phyloP scores from a whole-genome alignment of 2,329 filamentous ascomycete species.

The Pseudocercospora fuligena region DNA sequence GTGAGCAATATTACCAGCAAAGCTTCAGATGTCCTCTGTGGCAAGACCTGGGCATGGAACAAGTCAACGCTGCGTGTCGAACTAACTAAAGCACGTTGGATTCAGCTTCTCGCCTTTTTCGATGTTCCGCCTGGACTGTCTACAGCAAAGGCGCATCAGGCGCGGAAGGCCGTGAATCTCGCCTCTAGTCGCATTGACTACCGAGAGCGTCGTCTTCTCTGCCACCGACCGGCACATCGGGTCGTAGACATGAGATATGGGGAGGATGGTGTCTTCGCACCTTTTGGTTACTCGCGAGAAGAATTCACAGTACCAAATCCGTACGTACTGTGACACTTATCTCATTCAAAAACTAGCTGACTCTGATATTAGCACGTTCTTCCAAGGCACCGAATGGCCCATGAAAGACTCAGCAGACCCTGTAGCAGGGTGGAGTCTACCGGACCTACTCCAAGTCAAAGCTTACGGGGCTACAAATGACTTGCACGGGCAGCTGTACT shows the following conservation, averaged over 20 bases:
- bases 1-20: conserved; percentile 42
- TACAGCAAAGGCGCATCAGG: conserved; percentile 27
- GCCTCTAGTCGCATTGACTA: conserved; percentile 41
- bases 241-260: conserved; percentile 41
- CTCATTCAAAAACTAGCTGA: conserved; percentile 4
- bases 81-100: conserved; percentile 42
- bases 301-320: conserved; percentile 48
- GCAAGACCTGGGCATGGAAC: conserved; percentile 42
- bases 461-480: conserved; percentile 38
- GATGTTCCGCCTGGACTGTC: conserved; percentile 36
- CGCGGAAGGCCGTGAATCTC: conserved; percentile 40
- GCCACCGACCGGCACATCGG: conserved; percentile 35
- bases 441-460: conserved; percentile 38
- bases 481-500: conserved; percentile 47
- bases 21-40: conserved; percentile 29
- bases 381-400: conserved; percentile 42
- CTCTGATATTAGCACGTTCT: conserved; percentile 42
- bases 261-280: conserved; percentile 47
- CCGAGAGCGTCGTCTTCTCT: conserved; percentile 39
- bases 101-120: conserved; percentile 35
- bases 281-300: conserved; percentile 43
- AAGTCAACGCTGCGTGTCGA: conserved; percentile 36
- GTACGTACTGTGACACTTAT: conserved; percentile 37
- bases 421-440: conserved; percentile 43
- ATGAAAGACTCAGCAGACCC: conserved; percentile 47